Base-by-base conservation (phyloP, 345 rosid species). In the Boechera divaricarpa region DNA sequence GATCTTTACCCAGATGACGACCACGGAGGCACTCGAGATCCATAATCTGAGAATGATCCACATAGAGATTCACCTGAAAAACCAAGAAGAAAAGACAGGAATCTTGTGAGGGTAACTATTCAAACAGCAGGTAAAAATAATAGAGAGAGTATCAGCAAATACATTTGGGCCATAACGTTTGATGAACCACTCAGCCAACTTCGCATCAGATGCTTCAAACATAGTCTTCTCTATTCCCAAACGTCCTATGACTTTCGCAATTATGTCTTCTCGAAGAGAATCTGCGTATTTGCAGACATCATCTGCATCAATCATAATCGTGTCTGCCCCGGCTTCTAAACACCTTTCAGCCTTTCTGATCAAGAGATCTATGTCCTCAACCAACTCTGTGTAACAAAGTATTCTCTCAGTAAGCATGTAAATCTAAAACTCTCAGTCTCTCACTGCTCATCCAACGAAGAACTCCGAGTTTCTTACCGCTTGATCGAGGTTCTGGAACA, bases 271-370 rank as follows among this genome's bases (percentile, higher is more conserved):
- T 67, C 98, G 85, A 6, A 92, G 69, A 52, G 91, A 80, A 38
- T 87, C 94, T 9, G 86, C 81, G 12, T 91, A 87, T 80, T 82
- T 78, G 82, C 98, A 88, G 74, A 90, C 79, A 81, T 88, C 98
- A 78, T 92, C 98, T 16, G 92, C 92, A 57, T 94, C 98, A 10
- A 94, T 89, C 98, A 92, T 90, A 60, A 92, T 92, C 82, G 85
- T 90, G 78, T 92, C 98, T 60, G 97, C 98, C 36, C 98, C 97
- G 35, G 97, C 98, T 80, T 89, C 94, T 59, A 94, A 83, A 84
- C 98, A 92, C 79, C 98, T 89, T 82, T 92, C 98, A 11, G 98
- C 98, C 85, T 83, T 94, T 80, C 94, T 84, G 57, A 94, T 86
- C 84, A 94, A 69, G 44, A 92, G 94, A 83, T 88, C 86, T 6